Conservation (phyloP, 1,284 basidiomycete genomes). For the Apiotrichum siamense region DNA sequence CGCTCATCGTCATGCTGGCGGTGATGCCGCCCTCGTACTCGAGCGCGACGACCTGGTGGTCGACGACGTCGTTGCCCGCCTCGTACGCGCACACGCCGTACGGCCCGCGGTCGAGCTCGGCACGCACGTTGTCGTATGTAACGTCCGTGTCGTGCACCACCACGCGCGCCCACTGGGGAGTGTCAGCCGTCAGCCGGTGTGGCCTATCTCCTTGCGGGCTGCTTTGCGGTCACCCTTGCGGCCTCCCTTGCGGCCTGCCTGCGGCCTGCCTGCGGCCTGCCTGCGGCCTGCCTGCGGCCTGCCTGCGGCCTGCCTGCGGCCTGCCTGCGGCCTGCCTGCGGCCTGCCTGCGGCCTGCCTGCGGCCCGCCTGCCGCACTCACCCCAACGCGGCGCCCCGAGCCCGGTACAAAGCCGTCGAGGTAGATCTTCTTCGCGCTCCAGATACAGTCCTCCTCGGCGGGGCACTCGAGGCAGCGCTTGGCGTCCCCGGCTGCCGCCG, state of each 20-base stretch:
- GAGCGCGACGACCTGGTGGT: slow-evolving; percentile 76
- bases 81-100: slow-evolving; percentile 80
- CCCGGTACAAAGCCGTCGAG: slow-evolving; percentile 9
- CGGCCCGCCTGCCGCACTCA: not conserved
- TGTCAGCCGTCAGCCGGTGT: not conserved
- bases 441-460: slow-evolving; percentile 64
- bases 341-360: too few species aligned
- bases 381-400: not conserved
- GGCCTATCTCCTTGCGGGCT: too few species aligned
- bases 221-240: too few species aligned
- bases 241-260: too few species aligned
- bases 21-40: slow-evolving; percentile 71
- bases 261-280: too few species aligned
- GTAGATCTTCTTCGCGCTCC: slow-evolving; percentile 67
- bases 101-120: slow-evolving; percentile 59
- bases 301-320: too few species aligned
- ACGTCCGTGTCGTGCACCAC: slow-evolving; percentile 65
- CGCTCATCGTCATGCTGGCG: slow-evolving; percentile 69
- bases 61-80: slow-evolving; percentile 69
- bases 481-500: slow-evolving; percentile 58
- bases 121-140: slow-evolving; percentile 68
- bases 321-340: too few species aligned
- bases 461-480: slow-evolving; percentile 68
- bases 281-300: too few species aligned
- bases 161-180: slow-evolving; percentile 27